phyloP scores from a whole-genome alignment of 306 rosid species.

The Spatholobus suberectus region DNA sequence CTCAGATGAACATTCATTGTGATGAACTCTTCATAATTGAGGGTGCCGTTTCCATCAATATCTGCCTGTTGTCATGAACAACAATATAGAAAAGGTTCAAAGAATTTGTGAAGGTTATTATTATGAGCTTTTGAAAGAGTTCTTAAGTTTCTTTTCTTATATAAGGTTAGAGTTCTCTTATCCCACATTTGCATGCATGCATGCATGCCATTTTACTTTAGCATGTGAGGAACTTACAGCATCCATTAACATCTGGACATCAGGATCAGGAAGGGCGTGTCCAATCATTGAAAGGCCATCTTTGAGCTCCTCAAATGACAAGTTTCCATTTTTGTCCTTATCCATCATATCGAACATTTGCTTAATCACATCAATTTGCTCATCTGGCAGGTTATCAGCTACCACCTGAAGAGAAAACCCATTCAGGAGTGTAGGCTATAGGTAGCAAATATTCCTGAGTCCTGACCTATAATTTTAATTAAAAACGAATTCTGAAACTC shows the following conservation, averaged over 20 bases:
- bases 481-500: conserved; percentile 41
- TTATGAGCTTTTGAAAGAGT: conserved; percentile 6
- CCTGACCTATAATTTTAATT: background rate
- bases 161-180: background rate
- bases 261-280: conserved; percentile 72
- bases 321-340: conserved; percentile 76
- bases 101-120: background rate
- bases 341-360: conserved; percentile 83
- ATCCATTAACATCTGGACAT: conserved; percentile 75
- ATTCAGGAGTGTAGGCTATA: background rate
- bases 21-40: conserved; percentile 81
- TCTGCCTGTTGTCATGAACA: conserved; percentile 71
- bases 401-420: conserved; percentile 65
- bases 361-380: conserved; percentile 70
- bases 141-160: background rate
- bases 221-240: conserved; percentile 66
- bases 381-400: conserved; percentile 81
- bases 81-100: background rate
- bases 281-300: conserved; percentile 80
- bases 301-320: conserved; percentile 84
- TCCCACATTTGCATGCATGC: background rate
- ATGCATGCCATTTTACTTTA: background rate
- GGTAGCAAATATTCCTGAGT: background rate
- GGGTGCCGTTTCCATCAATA: conserved; percentile 80
- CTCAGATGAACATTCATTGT: conserved; percentile 75